Evolutionary conservation across 1,139 yeast genomes (phyloP).

Genomic region (Diutina mesorugosa): DNA sequence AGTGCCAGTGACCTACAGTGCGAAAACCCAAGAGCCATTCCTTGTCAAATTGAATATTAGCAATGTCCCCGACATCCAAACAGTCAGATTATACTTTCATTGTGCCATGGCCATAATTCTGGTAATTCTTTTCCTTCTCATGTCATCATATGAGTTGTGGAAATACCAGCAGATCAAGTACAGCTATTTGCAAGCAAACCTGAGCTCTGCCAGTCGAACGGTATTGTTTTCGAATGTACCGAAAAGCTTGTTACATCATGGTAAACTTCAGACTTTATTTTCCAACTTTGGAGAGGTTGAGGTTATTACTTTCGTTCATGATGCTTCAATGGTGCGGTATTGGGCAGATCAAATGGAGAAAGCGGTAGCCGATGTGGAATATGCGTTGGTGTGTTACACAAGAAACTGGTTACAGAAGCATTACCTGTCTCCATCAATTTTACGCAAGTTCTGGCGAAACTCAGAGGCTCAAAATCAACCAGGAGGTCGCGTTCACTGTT

Average conservation of each 20-base stretch:
- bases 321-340: background rate
- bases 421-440: background rate
- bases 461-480: background rate
- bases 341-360: background rate
- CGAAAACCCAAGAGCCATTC: conserved; percentile 16
- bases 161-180: conserved; percentile 33
- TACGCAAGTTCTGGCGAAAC: background rate
- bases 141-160: conserved; percentile 37
- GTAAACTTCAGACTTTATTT: background rate
- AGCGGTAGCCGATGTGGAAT: background rate
- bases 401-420: background rate
- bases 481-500: background rate
- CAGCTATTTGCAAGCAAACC: conserved; percentile 15
- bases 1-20: conserved; percentile 43
- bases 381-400: background rate
- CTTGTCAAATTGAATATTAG: conserved; percentile 51
- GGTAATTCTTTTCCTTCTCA: conserved; percentile 38
- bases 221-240: background rate
- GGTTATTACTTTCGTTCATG: background rate
- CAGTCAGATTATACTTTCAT: conserved; percentile 36
- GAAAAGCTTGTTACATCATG: background rate
- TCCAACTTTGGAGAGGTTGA: background rate
- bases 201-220: background rate
- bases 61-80: conserved; percentile 38
- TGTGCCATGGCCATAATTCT: conserved; percentile 39